Base-by-base conservation (phyloP, 352 stramenopile species). In the Pythium chondricola region DNA sequence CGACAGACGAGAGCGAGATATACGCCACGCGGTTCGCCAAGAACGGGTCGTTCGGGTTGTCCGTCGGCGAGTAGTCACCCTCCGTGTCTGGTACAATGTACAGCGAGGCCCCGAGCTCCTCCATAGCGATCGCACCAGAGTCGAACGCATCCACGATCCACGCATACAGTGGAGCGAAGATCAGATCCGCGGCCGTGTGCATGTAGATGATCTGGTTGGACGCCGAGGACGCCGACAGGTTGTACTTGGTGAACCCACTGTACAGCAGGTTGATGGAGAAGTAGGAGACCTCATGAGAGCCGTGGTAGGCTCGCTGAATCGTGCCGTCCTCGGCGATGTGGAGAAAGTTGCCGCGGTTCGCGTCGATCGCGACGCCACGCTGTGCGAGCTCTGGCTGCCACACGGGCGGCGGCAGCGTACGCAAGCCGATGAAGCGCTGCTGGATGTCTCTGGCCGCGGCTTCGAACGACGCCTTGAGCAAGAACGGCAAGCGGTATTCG, bases 71-170 rank as follows among this genome's bases (percentile, higher is more conserved):
- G 4, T 30, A 29, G 18, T 56, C 48, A 9, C 71, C 56, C 31
- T 74, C 45, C 14, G 65, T 65, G 38, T 77, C 64, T 13, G 67
- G 67, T 6, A 71, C 67, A 29, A 74, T 41, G 22, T 77, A 74
- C 6, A 74, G 52, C 3, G 61, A 67, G 1, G 57, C 43, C 1
- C 67, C 67, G 0, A 82, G 57, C 39, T 82, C 70, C 35, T 75
- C 70, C 13, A 49, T 61, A 6, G 37, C 45, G 51, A 81, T 81
- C 61, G 61, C 43, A 20, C 70, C 67, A 14, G 56, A 63, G 41
- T 78, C 70, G 18, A 78, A 82, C 14, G 65, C 61, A 33, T 78
- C 67, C 6, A 82, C 61, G 30, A 78, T 58, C 70, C 70, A 82
- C 8, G 70, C 70, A 33, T 77, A 82, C 2, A 77, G 52, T 32